phyloP scores from a whole-genome alignment of 139 green algal species.

The Picocystis salinarum region DNA sequence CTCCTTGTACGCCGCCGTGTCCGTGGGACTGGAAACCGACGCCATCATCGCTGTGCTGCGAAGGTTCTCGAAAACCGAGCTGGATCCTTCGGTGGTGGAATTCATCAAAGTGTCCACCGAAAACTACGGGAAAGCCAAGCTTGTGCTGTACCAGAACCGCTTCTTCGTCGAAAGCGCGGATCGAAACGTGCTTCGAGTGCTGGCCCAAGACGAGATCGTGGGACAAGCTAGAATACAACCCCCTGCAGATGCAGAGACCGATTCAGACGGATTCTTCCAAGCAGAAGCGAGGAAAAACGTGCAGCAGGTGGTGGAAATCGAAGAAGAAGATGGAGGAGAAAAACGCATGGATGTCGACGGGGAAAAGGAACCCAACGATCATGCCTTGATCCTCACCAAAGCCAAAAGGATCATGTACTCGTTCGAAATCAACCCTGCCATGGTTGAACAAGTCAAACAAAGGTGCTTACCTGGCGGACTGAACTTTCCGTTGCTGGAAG shows the following conservation, averaged over 20 bases:
- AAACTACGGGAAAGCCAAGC: constrained; percentile 83
- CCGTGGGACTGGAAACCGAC: constrained; percentile 70
- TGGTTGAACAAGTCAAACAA: constrained; percentile 89
- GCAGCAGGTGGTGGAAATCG: too few relatives aligned
- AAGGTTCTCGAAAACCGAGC: constrained; percentile 46
- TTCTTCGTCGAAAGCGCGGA: constrained; percentile 84
- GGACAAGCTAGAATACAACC: too few relatives aligned
- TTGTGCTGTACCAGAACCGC: constrained; percentile 61
- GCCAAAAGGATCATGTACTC: too few relatives aligned
- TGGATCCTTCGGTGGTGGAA: constrained; percentile 36
- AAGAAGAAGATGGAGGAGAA: too few relatives aligned
- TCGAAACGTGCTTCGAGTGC: constrained; percentile 34
- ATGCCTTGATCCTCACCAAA: too few relatives aligned
- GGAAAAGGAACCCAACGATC: too few relatives aligned
- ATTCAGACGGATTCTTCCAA: too few relatives aligned
- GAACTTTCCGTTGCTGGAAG: constrained; percentile 93
- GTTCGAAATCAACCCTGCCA: constrained; percentile 15
- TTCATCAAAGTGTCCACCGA: constrained; percentile 74
- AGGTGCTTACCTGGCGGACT: constrained; percentile 71
- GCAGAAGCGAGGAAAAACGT: too few relatives aligned
- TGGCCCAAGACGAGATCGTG: constrained; percentile 23
- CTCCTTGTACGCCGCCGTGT: constrained; percentile 91
- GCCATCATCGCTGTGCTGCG: constrained; percentile 81
- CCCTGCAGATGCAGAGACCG: too few relatives aligned
- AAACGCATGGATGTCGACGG: too few relatives aligned